phyloP scores from a whole-genome alignment of 805 yeast genomes.

The Dipodascus albidus region DNA sequence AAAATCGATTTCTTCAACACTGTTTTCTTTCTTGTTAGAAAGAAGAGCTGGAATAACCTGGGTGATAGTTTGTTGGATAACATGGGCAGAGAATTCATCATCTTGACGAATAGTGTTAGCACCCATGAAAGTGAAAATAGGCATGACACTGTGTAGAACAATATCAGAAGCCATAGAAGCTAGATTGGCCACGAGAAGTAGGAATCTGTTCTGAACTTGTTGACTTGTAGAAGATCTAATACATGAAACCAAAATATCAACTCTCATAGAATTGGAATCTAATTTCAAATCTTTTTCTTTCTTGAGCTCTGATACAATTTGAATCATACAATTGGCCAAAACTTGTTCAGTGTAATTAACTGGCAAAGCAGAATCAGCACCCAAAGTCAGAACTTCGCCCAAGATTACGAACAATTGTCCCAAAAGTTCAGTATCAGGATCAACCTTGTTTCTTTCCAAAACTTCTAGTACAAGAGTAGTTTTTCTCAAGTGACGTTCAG shows the following conservation, averaged over 20 bases:
- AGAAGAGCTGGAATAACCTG: slow-evolving; percentile 88
- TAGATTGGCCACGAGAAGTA: slow-evolving; percentile 75
- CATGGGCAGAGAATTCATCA: slow-evolving; percentile 87
- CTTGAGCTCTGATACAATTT: slow-evolving; percentile 44
- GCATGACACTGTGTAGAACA: slow-evolving; percentile 94
- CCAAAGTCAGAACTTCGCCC: slow-evolving; percentile 43
- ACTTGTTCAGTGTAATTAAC: slow-evolving; percentile 87
- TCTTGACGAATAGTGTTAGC: slow-evolving; percentile 95
- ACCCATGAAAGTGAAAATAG: slow-evolving; percentile 99
- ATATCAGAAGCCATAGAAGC: slow-evolving; percentile 86
- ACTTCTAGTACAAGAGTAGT: slow-evolving; percentile 73
- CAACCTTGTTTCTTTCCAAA: slow-evolving; percentile 39
- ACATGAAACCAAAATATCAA: slow-evolving; percentile 83
- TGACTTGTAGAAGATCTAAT: slow-evolving; percentile 85
- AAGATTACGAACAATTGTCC: slow-evolving; percentile 26
- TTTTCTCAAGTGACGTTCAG: slow-evolving; percentile 66
- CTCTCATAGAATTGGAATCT: slow-evolving; percentile 62
- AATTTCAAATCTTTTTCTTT: slow-evolving; percentile 30
- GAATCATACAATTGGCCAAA: slow-evolving; percentile 73
- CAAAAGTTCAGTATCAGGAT: slow-evolving; percentile 18
- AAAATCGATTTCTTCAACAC: slow-evolving; percentile 61
- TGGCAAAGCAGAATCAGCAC: slow-evolving; percentile 84
- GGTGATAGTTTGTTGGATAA: slow-evolving; percentile 81
- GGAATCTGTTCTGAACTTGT: slow-evolving; percentile 82
- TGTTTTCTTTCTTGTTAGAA: slow-evolving; percentile 29